Conservation (phyloP, 768 basidiomycete species). For the Pleurotus giganteus region DNA sequence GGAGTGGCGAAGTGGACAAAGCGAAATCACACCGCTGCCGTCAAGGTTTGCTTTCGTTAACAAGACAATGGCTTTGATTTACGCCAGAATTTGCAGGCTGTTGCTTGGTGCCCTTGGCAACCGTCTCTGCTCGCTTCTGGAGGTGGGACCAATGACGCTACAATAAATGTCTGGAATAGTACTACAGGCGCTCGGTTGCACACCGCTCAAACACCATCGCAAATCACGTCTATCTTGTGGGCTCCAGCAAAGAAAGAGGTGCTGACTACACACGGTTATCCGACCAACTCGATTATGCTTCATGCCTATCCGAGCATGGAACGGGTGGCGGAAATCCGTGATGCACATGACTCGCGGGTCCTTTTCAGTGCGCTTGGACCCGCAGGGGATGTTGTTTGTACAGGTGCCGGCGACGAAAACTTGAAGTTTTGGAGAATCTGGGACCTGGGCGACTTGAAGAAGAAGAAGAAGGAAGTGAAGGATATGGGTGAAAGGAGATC, state of each 20-base stretch:
- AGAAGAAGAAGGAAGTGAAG: slow-evolving; percentile 53
- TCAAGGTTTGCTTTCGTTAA: slow-evolving; percentile 50
- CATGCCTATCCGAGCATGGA: slow-evolving; percentile 86
- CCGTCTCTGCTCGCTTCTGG: slow-evolving; percentile 87
- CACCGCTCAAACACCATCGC: slow-evolving; percentile 81
- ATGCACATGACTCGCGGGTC: slow-evolving; percentile 92
- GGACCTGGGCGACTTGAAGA: slow-evolving; percentile 50
- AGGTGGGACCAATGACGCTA: slow-evolving; percentile 92
- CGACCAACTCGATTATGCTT: slow-evolving; percentile 79
- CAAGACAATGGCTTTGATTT: not conserved
- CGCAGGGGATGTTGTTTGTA: slow-evolving; percentile 87
- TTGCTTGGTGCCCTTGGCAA: slow-evolving; percentile 99
- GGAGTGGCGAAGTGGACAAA: slow-evolving; percentile 84
- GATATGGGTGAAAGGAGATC: slow-evolving; percentile 33
- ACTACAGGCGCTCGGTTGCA: slow-evolving; percentile 91
- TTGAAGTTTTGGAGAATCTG: slow-evolving; percentile 94
- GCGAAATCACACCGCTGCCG: slow-evolving; percentile 86
- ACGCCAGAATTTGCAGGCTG: slow-evolving; percentile 50
- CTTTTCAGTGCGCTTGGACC: slow-evolving; percentile 84
- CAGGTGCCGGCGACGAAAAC: slow-evolving; percentile 93
- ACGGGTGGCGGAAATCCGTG: slow-evolving; percentile 78
- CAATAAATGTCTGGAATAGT: slow-evolving; percentile 87
- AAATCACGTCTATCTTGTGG: slow-evolving; percentile 91
- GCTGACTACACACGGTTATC: slow-evolving; percentile 91
- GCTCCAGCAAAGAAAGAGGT: slow-evolving; percentile 87